phyloP scores from a whole-genome alignment of 2,329 filamentous ascomycete genomes.

The Aureobasidium sp. region DNA sequence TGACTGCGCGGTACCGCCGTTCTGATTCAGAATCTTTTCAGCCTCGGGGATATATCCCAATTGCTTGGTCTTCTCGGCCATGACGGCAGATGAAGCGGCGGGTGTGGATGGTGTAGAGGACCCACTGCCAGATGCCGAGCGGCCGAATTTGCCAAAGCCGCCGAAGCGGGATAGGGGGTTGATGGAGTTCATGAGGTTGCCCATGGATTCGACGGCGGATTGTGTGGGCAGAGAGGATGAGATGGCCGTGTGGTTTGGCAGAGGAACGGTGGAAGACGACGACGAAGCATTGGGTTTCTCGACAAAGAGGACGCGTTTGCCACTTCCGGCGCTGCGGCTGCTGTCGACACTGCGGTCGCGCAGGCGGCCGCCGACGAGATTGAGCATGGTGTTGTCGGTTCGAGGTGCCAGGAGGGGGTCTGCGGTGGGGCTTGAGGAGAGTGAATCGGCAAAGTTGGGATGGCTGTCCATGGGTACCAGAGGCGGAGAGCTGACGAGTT shows the following conservation, averaged over 20 bases:
- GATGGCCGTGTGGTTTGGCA: background rate
- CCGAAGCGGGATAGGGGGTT: slow-evolving; percentile 32
- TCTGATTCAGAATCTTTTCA: slow-evolving; percentile 13
- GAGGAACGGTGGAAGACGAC: background rate
- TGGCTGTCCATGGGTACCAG: slow-evolving; percentile 26
- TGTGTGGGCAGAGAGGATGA: slow-evolving; percentile 15
- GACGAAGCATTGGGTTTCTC: background rate
- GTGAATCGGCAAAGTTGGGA: background rate
- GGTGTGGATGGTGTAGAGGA: slow-evolving; percentile 20
- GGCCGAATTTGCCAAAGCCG: slow-evolving; percentile 29
- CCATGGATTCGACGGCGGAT: slow-evolving; percentile 22
- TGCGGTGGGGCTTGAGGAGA: slow-evolving; percentile 13
- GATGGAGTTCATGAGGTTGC: slow-evolving; percentile 28
- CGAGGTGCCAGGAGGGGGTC: slow-evolving; percentile 24
- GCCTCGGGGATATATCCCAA: slow-evolving; percentile 25
- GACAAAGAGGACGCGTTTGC: slow-evolving; percentile 49
- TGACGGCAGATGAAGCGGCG: slow-evolving; percentile 34
- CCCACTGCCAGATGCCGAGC: slow-evolving; percentile 23
- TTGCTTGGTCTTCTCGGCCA: slow-evolving; percentile 43
- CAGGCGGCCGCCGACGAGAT: slow-evolving; percentile 61
- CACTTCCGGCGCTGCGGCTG: slow-evolving; percentile 54
- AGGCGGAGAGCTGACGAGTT: slow-evolving; percentile 69
- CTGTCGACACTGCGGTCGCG: slow-evolving; percentile 77
- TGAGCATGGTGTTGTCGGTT: slow-evolving; percentile 59
- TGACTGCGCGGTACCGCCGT: background rate